Evolutionary conservation across 2,329 filamentous ascomycete genomes (phyloP), one percentile per base, ranked within the genome.

Genomic region (Colletotrichum sp.): DNA sequence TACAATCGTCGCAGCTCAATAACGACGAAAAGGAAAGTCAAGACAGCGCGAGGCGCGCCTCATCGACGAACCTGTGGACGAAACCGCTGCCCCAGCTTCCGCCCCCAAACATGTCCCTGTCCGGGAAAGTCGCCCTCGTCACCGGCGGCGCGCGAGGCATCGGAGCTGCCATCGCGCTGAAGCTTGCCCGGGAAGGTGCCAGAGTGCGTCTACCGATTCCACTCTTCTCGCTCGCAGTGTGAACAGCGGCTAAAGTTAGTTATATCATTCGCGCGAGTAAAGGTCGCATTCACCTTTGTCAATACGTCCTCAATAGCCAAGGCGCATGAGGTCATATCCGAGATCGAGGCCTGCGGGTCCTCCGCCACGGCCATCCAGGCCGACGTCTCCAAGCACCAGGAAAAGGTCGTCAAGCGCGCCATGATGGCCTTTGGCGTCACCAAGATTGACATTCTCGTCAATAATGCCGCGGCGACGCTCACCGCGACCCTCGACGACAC

Each of bases 121-220:
- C 72, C 34, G 77, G 77, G 64, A 78, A 78, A 57, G 75, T 77
- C 39, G 77, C 76, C 65, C 69, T 78, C 70, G 75, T 78, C 64
- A 77, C 77, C 15, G 84, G 84, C 18, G 78, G 78, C 85, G 86
- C 90, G 81, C 88, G 91, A 83, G 91, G 90, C 78, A 92, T 92
- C 76, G 91, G 91, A 67, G 87, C 88, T 72, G 88, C 88, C 72
- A 92, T 92, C 84, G 91, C 90, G 74, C 84, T 88, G 73, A 88
- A 91, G 81, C 88, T 92, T 73, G 91, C 87, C 75, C 83, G 86
- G 71, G 87, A 89, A 71, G 91, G 91, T 73, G 90, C 90, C 75
- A 88, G 90, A 78, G 88, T 92, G 69, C 70, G 76, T 77, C 59
- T 65, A 28, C 34, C 68, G 28, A 52, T 61, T 30, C 43, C 59